Base-by-base conservation (phyloP, 148 eudicot species). In the Vaccinium darrowii region DNA sequence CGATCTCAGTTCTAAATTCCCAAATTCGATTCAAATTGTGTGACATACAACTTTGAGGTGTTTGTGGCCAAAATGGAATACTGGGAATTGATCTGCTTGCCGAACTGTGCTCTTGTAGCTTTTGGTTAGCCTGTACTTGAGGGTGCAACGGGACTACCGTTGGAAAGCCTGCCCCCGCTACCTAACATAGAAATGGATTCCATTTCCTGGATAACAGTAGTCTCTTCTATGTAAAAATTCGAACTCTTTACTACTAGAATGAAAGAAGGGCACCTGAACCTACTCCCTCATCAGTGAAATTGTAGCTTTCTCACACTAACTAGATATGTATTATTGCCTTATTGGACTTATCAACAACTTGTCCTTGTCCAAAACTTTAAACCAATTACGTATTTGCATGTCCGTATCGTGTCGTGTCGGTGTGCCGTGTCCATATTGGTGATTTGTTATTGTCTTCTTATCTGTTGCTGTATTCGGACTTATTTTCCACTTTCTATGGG, bases 401-500 rank as follows among this genome's bases (percentile, higher is more conserved):
- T 65, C 13, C 0, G 72, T 65, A 65, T 23, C 33, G 3, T 63
- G 71, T 63, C 71, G 2, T 63, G 47, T n/a, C 71, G 0, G 5
- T n/a, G 23, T 23, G 0, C 14, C 25, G 14, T 65, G 25, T 65
- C 72, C 72, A 65, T 63, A 63, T 65, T 62, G 69, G 13, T 62
- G 69, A 14, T 43, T 9, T 9, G 14, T 9, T 13, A 16, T 8
- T n/a, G 5, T 78, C 25, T 65, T 81, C 16, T 63, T 53, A 60
- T 49, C 76, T 65, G 49, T 8, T 71, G 51, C 50, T 4, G 53
- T 30, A 84, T 47, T 39, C 33, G 79, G 73, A 54, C 76, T 71
- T 78, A 82, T 72, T 27, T 57, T 74, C 51, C 49, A 30, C 82
- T 82, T 79, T 75, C 30, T 79, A 21, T 65, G 85, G 85, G 78